Evolutionary conservation across 2,329 filamentous ascomycete genomes (phyloP), one percentile per base, ranked within the genome.

Genomic region (Ceratocystiopsis sp.): DNA sequence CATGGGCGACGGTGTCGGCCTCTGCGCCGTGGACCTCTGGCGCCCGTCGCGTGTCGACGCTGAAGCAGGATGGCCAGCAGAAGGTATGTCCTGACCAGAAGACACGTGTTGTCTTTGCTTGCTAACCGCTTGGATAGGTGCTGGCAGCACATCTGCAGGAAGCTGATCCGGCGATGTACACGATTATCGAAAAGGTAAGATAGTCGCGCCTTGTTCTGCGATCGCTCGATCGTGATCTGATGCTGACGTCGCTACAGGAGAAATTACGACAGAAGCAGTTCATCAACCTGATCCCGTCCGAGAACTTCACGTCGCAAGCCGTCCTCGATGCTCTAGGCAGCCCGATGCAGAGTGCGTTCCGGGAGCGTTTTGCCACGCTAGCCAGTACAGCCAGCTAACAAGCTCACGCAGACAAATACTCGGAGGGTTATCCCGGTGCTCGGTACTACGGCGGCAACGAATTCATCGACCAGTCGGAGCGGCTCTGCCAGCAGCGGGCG

Each of bases 361-460:
- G 16, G 4, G n/a, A 11, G n/a, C n/a, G 9, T 6, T 12, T 34
- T 15, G 14, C 12, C 25, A n/a, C 14, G 9, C 38, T 4, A 8
- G 12, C 16, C 5, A 41, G 25, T 13, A 11, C 33, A 11, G 14
- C 16, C n/a, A 35, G 34, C 41, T 47, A 36, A 42, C 41, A 13
- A 15, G 16, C 8, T 35, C 41, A 29, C 13, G 19, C 38, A 82
- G 84, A 96, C 65, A 96, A 98, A 62, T 98, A 98, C 66, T 96
- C 91, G 0, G 91, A 98, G 63, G 91, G 91, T 42, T 98, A 98
- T 56, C 91, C 89, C 32, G 91, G 91, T 45, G 89, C 89, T 48
- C 74, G 89, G 58, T 96, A 96, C 67, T 96, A 96, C 58, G 89
- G 89, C 43, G 89, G 89, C 50, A 96, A 96, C 61, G 83, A 95